A percentile compares a stretch with the other conserved stretches of the same genome.
These are phyloP conservation scores for Penicillium rolfsii DNA, from an alignment of 2,329 filamentous ascomycete genomes.

Conservation along the genomic window DNA sequence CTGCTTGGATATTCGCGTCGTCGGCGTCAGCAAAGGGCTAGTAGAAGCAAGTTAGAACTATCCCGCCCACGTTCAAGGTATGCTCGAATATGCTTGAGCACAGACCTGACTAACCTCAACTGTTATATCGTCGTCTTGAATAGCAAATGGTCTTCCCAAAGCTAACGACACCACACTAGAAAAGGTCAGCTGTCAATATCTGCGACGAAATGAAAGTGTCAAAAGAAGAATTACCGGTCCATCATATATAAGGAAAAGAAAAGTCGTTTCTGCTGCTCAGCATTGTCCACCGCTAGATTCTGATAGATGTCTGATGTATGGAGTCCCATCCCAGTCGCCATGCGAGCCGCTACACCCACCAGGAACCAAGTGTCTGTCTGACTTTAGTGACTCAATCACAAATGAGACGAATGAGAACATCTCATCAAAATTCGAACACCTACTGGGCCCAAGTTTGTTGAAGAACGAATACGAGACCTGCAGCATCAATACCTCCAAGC, in stretches of 20 bases:
- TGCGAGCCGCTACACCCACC: conserved; percentile 49
- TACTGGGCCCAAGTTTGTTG: not conserved
- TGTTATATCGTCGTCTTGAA: not conserved
- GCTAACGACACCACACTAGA: not conserved
- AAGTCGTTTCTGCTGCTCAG: not conserved
- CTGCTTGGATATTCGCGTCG: not conserved
- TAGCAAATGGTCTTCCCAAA: not conserved
- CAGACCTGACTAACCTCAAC: not conserved
- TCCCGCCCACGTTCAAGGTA: not conserved
- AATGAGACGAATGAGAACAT: not conserved
- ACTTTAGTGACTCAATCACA: not conserved
- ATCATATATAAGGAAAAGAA: not conserved
- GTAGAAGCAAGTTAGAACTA: not conserved
- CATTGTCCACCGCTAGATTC: conserved; percentile 34
- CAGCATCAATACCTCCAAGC: not conserved
- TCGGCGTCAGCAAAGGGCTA: not conserved
- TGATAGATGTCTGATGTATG: conserved; percentile 45
- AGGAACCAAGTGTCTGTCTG: conserved; percentile 52
- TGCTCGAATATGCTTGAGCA: not conserved
- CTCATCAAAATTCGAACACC: not conserved
- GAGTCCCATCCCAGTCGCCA: conserved; percentile 51
- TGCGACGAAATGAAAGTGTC: not conserved
- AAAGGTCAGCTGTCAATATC: not conserved
- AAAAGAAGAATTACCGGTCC: not conserved
- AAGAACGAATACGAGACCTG: not conserved